phyloP scores from a whole-genome alignment of 2,329 filamentous ascomycete species.

The Nemania diffusa region DNA sequence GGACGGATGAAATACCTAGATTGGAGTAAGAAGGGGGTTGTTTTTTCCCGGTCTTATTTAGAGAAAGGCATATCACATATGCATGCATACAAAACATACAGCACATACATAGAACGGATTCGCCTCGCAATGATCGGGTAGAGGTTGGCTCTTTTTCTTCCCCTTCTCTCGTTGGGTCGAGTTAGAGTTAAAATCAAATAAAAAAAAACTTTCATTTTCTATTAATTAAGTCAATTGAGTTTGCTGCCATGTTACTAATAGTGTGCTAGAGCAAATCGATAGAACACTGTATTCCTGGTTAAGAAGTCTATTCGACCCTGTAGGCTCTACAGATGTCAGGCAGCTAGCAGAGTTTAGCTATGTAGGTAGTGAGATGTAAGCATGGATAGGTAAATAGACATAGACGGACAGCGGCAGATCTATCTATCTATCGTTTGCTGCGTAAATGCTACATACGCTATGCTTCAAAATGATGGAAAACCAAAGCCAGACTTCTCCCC shows the following conservation, averaged over 20 bases:
- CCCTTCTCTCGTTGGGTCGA: not conserved
- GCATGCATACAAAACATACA: not conserved
- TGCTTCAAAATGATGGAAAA: too few relatives aligned
- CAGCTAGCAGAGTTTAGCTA: not conserved
- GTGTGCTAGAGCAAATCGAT: too few relatives aligned
- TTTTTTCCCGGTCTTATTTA: conserved; percentile 21
- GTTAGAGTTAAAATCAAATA: not conserved
- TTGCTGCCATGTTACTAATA: not conserved
- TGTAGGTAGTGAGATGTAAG: not conserved
- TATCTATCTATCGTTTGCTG: not conserved
- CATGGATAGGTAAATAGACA: not conserved
- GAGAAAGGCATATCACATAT: conserved; percentile 22
- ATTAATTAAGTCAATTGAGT: not conserved
- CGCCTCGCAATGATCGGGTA: conserved; percentile 12
- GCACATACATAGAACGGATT: conserved; percentile 31
- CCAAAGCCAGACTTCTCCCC: too few relatives aligned
- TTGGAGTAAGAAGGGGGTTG: not conserved
- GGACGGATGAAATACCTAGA: not conserved
- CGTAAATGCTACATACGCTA: not conserved
- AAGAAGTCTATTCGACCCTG: not conserved
- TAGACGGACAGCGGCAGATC: not conserved
- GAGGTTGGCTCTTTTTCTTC: conserved; percentile 4
- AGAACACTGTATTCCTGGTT: not conserved
- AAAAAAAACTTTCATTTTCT: too few relatives aligned
- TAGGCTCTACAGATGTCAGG: not conserved